Conservation (phyloP, 148 eudicot genomes). For the Chenopodium quinoa region DNA sequence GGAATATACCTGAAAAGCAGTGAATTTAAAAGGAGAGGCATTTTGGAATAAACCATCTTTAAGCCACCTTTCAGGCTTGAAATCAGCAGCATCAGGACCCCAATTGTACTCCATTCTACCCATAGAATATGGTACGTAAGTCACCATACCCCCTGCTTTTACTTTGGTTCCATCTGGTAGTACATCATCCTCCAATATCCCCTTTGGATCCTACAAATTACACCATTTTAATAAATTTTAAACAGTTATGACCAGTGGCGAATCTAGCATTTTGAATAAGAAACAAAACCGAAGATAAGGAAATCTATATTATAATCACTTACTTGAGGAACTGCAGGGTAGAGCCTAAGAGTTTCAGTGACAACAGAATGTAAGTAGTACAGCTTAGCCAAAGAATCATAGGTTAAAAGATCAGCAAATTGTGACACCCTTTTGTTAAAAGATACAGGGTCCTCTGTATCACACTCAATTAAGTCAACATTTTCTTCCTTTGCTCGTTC, state of each 20-base stretch:
- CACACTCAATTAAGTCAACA: slow-evolving; percentile 40
- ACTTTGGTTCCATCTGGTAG: slow-evolving; percentile 94
- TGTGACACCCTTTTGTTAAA: slow-evolving; percentile 56
- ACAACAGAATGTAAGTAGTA: slow-evolving; percentile 82
- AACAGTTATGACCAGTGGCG: not conserved
- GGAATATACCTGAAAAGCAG: slow-evolving; percentile 84
- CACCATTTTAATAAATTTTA: too few species aligned
- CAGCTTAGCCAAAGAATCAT: slow-evolving; percentile 68
- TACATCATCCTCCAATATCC: slow-evolving; percentile 75
- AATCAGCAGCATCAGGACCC: slow-evolving; percentile 83
- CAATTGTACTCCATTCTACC: slow-evolving; percentile 98
- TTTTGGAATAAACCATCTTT: slow-evolving; percentile 84
- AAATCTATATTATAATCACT: not conserved
- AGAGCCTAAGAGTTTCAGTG: slow-evolving; percentile 93
- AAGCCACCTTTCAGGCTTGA: slow-evolving; percentile 94
- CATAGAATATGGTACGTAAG: slow-evolving; percentile 96
- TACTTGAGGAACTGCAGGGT: slow-evolving; percentile 98
- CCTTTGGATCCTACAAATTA: slow-evolving; percentile 75
- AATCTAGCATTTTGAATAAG: too few species aligned
- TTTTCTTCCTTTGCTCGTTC: slow-evolving; percentile 68
- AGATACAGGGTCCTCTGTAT: slow-evolving; percentile 45
- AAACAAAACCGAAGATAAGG: too few species aligned
- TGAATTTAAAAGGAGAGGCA: slow-evolving; percentile 93
- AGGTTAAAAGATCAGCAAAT: slow-evolving; percentile 62
- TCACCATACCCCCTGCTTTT: slow-evolving; percentile 97